phyloP scores from a whole-genome alignment of 129 eudicot genomes.

The Chrysanthemum seticuspe region DNA sequence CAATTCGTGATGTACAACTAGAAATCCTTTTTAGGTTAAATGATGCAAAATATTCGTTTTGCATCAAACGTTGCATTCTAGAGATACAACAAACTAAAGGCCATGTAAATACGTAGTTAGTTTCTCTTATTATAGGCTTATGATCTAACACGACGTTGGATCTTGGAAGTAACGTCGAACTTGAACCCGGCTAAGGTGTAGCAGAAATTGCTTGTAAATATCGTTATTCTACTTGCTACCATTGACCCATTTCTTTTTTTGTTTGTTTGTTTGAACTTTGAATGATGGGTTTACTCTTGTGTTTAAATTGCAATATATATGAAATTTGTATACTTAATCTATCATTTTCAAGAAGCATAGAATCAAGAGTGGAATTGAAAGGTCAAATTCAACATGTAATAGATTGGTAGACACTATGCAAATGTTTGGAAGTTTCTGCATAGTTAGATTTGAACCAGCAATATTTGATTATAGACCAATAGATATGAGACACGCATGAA shows the following conservation, averaged over 20 bases:
- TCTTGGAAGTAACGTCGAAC: constrained; percentile 6
- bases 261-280: not conserved
- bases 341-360: constrained; percentile 14
- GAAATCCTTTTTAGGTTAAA: not conserved
- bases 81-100: not conserved
- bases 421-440: constrained; percentile 28
- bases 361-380: constrained; percentile 10
- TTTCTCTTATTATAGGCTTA: not conserved
- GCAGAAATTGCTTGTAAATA: constrained; percentile 20
- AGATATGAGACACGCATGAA: constrained; percentile 16
- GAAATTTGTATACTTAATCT: not conserved
- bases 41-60: not conserved
- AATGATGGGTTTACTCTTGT: not conserved
- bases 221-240: not conserved
- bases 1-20: constrained; percentile 42
- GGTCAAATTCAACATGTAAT: constrained; percentile 22
- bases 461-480: constrained; percentile 5
- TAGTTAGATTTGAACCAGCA: constrained; percentile 32
- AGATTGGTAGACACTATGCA: not conserved
- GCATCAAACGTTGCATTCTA: not conserved
- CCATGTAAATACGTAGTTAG: constrained; percentile 3
- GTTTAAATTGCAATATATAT: not conserved
- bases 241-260: not conserved
- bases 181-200: constrained; percentile 8
- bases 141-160: constrained; percentile 22